Conservation (phyloP, 192 early-diverging fungal species). For the Backusella tarrabulga region DNA sequence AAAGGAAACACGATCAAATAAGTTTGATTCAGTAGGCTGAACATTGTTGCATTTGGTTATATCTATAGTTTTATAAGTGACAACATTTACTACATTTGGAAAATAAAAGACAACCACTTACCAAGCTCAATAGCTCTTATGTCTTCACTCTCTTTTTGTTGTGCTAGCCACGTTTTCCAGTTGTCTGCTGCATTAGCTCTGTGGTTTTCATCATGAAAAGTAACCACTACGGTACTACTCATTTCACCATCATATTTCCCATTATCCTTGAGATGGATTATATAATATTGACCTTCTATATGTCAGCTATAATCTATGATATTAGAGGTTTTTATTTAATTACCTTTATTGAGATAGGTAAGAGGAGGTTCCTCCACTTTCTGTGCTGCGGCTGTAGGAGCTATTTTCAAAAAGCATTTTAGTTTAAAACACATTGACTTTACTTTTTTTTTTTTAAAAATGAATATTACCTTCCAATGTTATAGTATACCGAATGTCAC, state of each 20-base stretch:
- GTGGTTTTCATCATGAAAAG: slow-evolving; percentile 72
- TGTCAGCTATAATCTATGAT: not conserved
- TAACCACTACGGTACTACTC: slow-evolving; percentile 55
- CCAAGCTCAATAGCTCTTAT: slow-evolving; percentile 67
- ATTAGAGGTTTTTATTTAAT: not conserved
- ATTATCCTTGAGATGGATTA: slow-evolving; percentile 50
- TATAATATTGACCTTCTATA: slow-evolving; percentile 55
- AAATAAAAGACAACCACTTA: slow-evolving; percentile 15
- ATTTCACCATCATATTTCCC: slow-evolving; percentile 47
- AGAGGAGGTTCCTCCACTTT: slow-evolving; percentile 56
- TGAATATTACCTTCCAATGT: slow-evolving; percentile 16
- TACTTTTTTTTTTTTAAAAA: not conserved
- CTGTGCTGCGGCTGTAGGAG: slow-evolving; percentile 56
- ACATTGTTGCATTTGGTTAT: slow-evolving; percentile 33
- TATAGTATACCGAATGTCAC: slow-evolving; percentile 1
- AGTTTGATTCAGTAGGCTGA: slow-evolving; percentile 49
- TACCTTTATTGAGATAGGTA: slow-evolving; percentile 76
- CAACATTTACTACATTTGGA: not conserved
- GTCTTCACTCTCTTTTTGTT: slow-evolving; percentile 55
- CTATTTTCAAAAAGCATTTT: slow-evolving; percentile 12
- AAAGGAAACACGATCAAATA: slow-evolving; percentile 69
- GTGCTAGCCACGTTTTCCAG: slow-evolving; percentile 75
- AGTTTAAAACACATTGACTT: not conserved
- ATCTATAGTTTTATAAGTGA: not conserved
- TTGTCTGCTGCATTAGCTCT: slow-evolving; percentile 56